Conservation (phyloP, 2,329 filamentous ascomycete species). For the Trichoderma koningiopsis region DNA sequence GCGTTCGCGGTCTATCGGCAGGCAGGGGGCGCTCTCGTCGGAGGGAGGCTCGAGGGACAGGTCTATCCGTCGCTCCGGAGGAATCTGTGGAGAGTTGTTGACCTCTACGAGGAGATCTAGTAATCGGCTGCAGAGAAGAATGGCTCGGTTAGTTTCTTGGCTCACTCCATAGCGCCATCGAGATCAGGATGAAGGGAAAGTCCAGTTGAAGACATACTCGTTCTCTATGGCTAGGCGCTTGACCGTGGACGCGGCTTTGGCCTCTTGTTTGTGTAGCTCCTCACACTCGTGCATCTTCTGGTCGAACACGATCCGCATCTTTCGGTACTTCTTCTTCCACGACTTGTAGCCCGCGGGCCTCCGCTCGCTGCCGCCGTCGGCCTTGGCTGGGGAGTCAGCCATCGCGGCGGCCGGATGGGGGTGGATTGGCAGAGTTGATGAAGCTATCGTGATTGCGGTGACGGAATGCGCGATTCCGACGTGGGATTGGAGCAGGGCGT, state of each 20-base stretch:
- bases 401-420: slow-evolving; percentile 30
- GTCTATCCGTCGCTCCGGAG: slow-evolving; percentile 73
- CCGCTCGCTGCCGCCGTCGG: slow-evolving; percentile 48
- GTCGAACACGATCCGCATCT: slow-evolving; percentile 81
- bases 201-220: slow-evolving; percentile 63
- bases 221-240: slow-evolving; percentile 88
- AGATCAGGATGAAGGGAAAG: not conserved
- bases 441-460: slow-evolving; percentile 17
- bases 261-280: slow-evolving; percentile 77
- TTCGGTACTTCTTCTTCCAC: slow-evolving; percentile 92
- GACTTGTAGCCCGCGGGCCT: slow-evolving; percentile 62
- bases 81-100: slow-evolving; percentile 80
- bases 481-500: not conserved
- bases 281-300: slow-evolving; percentile 79
- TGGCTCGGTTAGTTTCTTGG: not conserved
- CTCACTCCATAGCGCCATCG: slow-evolving; percentile 21
- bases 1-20: slow-evolving; percentile 39
- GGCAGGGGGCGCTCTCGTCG: slow-evolving; percentile 40
- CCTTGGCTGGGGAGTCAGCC: slow-evolving; percentile 44
- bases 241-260: slow-evolving; percentile 76
- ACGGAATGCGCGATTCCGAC: slow-evolving; percentile 18
- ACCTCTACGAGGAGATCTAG: slow-evolving; percentile 87
- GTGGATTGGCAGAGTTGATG: slow-evolving; percentile 21
- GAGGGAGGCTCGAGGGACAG: slow-evolving; percentile 55
- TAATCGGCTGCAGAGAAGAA: slow-evolving; percentile 64